phyloP scores from a whole-genome alignment of 257 asterid genomes.

The Petunia secreta region DNA sequence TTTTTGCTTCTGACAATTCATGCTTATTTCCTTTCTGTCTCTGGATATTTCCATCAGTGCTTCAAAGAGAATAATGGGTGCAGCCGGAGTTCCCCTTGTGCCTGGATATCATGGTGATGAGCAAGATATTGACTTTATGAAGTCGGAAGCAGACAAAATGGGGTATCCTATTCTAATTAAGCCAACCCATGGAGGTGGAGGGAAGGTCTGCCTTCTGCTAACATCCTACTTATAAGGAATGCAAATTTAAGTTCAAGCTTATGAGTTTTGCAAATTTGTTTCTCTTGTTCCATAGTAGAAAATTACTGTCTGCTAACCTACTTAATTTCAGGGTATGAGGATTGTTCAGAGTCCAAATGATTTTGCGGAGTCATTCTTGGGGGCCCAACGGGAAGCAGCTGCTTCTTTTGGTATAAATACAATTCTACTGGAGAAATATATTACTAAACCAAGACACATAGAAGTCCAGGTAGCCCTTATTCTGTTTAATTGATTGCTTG shows the following conservation, averaged over 20 bases:
- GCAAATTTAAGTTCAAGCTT: slow-evolving; percentile 16
- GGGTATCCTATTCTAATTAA: slow-evolving; percentile 95
- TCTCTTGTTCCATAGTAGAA: neutral
- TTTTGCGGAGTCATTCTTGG: slow-evolving; percentile 81
- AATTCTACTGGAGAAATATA: slow-evolving; percentile 93
- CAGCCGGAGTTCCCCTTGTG: slow-evolving; percentile 99
- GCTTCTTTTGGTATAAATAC: slow-evolving; percentile 94
- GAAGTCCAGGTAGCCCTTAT: slow-evolving; percentile 88
- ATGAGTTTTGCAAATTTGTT: neutral
- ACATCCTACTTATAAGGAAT: slow-evolving; percentile 3
- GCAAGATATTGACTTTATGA: slow-evolving; percentile 90
- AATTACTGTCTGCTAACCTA: slow-evolving; percentile 31
- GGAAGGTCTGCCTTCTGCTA: slow-evolving; percentile 61
- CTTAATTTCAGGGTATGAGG: slow-evolving; percentile 84
- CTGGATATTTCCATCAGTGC: slow-evolving; percentile 60
- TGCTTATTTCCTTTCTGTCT: slow-evolving; percentile 22
- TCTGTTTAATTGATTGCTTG: slow-evolving; percentile 25
- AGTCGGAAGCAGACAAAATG: slow-evolving; percentile 86
- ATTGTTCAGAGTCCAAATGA: slow-evolving; percentile 81
- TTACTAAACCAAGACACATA: slow-evolving; percentile 91
- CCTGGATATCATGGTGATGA: slow-evolving; percentile 97
- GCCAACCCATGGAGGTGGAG: slow-evolving; percentile 99
- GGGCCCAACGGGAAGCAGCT: slow-evolving; percentile 99
- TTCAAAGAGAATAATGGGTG: slow-evolving; percentile 98
- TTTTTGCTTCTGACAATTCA: neutral